phyloP scores from a whole-genome alignment of 192 early-diverging fungal species.

The Backusella circina region DNA sequence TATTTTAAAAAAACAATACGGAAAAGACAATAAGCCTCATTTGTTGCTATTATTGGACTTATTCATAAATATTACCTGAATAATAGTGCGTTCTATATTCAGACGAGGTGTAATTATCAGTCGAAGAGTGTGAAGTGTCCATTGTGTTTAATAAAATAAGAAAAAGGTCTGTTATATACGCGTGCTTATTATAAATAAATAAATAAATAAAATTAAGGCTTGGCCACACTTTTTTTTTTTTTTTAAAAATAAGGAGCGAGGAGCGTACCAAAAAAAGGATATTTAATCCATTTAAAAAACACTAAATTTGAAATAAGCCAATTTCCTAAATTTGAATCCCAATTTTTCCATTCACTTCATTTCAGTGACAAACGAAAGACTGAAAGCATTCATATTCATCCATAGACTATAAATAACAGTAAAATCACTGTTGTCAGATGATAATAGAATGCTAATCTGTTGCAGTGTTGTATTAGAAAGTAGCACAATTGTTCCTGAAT shows the following conservation, averaged over 20 bases:
- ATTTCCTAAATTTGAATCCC: neutral
- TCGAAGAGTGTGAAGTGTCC: neutral
- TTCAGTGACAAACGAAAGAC: neutral
- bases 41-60: neutral
- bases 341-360: neutral
- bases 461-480: neutral
- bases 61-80: neutral
- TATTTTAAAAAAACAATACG: neutral
- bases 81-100: neutral
- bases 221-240: neutral
- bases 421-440: neutral
- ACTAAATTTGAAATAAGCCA: neutral
- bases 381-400: neutral
- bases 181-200: too few relatives aligned
- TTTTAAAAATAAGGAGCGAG: neutral
- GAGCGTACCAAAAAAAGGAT: neutral
- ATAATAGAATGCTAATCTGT: neutral
- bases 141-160: neutral
- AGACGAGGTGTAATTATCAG: neutral
- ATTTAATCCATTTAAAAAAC: too few relatives aligned
- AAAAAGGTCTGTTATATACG: neutral
- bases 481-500: neutral
- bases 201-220: too few relatives aligned
- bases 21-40: neutral
- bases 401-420: neutral